Conservation (phyloP, 148 eudicot genomes). For the Rhododendron griersonianum region DNA sequence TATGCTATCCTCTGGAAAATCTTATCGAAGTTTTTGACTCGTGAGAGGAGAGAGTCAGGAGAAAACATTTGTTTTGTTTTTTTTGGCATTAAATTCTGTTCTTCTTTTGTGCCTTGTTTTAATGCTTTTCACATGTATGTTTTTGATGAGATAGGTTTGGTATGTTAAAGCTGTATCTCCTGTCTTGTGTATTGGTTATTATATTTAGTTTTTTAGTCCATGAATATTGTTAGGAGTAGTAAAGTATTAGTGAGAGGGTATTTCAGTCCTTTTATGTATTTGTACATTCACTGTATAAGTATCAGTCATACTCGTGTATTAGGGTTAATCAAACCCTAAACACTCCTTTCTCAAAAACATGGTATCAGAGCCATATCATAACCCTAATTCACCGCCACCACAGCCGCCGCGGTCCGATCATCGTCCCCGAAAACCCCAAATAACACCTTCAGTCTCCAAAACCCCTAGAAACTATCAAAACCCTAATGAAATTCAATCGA, state of each 20-base stretch:
- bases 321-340: not conserved
- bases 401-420: not conserved
- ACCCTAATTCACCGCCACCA: not conserved
- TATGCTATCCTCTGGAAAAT: not conserved
- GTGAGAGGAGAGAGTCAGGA: not conserved
- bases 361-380: not conserved
- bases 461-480: not conserved
- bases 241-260: not conserved
- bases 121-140: not conserved
- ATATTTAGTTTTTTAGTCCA: not conserved
- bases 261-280: not conserved
- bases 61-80: not conserved
- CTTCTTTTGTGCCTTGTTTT: not conserved
- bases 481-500: not conserved
- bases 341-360: not conserved
- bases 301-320: not conserved
- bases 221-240: not conserved
- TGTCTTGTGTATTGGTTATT: not conserved
- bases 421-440: not conserved
- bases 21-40: not conserved
- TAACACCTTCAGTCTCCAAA: not conserved
- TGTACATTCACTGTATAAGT: not conserved
- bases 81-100: not conserved
- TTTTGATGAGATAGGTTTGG: not conserved
- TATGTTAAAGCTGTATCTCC: not conserved